Evolutionary conservation across 768 basidiomycete species (phyloP).

Genomic region (Suillus decipiens): DNA sequence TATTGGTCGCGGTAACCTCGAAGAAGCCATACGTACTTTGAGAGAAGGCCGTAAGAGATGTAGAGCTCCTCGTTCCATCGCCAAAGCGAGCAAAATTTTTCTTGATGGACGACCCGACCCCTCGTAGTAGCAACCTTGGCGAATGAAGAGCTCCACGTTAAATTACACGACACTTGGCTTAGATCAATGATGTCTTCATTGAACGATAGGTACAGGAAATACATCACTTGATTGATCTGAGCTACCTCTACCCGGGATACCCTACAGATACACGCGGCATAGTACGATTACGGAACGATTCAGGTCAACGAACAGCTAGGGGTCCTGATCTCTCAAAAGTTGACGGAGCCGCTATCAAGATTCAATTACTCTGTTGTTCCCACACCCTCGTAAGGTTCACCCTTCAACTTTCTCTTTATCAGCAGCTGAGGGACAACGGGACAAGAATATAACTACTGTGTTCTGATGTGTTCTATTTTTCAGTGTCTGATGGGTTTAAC

Average conservation of each 20-base stretch:
- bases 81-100: slow-evolving; percentile 27
- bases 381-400: not conserved
- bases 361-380: not conserved
- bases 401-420: slow-evolving; percentile 7
- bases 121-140: slow-evolving; percentile 3
- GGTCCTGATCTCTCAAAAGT: not conserved
- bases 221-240: not conserved
- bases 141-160: not conserved
- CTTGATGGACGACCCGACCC: slow-evolving; percentile 27
- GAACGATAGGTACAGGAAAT: not conserved
- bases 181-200: not conserved
- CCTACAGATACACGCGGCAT: not conserved
- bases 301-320: not conserved
- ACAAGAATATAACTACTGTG: not conserved
- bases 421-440: slow-evolving; percentile 23
- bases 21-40: slow-evolving; percentile 83
- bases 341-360: not conserved
- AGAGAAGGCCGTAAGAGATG: slow-evolving; percentile 49
- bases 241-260: not conserved
- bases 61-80: slow-evolving; percentile 18
- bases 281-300: not conserved
- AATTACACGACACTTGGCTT: not conserved
- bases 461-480: not conserved
- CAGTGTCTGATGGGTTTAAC: not conserved
- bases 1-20: slow-evolving; percentile 75